Conservation (phyloP, 495 filamentous ascomycete genomes). For the Hyphodiscus hymeniophilus region DNA sequence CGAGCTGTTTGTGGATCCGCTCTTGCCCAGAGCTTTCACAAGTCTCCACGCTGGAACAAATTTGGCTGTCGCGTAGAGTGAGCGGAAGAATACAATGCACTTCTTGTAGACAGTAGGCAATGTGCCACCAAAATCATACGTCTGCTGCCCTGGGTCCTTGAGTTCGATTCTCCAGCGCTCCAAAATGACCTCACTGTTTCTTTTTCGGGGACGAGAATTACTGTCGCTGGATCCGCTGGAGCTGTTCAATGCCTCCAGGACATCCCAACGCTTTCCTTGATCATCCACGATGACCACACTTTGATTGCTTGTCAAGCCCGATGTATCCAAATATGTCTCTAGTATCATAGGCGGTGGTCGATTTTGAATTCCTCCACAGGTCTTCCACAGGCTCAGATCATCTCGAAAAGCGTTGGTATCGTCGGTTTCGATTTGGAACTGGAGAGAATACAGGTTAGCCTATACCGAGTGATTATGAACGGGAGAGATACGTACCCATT, state of each 20-base stretch:
- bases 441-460: slow-evolving; percentile 5
- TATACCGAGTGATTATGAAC: background rate
- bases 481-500: slow-evolving; percentile 68
- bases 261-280: slow-evolving; percentile 86
- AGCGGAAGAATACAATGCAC: slow-evolving; percentile 86
- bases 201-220: slow-evolving; percentile 33
- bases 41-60: slow-evolving; percentile 87
- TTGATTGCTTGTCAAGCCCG: slow-evolving; percentile 73
- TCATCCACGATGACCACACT: slow-evolving; percentile 82
- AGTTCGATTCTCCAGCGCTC: slow-evolving; percentile 88
- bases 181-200: slow-evolving; percentile 62
- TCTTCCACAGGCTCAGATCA: slow-evolving; percentile 71
- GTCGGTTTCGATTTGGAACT: slow-evolving; percentile 94
- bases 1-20: slow-evolving; percentile 46
- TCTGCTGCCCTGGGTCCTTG: slow-evolving; percentile 42
- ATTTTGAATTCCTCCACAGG: slow-evolving; percentile 63
- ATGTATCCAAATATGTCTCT: slow-evolving; percentile 81
- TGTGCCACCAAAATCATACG: slow-evolving; percentile 57
- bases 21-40: slow-evolving; percentile 60
- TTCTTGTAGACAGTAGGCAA: slow-evolving; percentile 93
- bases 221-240: slow-evolving; percentile 50
- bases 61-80: slow-evolving; percentile 76
- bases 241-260: slow-evolving; percentile 67
- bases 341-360: slow-evolving; percentile 81
- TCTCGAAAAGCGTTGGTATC: slow-evolving; percentile 81